Evolutionary conservation across 495 filamentous ascomycete species (phyloP), one percentile per base, ranked within the genome.

Genomic region (Aspergillus bridgeri): DNA sequence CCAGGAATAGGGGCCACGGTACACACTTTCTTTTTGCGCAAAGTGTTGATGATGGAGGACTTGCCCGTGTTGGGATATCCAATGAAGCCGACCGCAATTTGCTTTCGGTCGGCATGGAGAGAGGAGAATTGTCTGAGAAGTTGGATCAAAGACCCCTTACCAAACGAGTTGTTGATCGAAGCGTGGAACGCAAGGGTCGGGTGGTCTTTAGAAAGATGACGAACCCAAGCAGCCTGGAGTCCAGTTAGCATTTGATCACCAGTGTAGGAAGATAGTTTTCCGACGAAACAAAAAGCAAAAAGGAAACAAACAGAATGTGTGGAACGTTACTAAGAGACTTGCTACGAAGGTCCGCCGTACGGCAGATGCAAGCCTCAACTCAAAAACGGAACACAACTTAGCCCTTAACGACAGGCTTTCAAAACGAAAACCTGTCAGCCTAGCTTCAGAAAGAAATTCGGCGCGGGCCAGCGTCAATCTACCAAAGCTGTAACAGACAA

Each of bases 401-500:
- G 73, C 75, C 77, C 80, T 83, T 71, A 74, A 65, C 71, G 83
- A 84, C 68, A 61, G 62, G 71, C 73, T 68, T 76, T 76, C 94
- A 98, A 90, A 81, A 98, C 92, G 91, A 87, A 79, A 81, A 71
- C 78, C 69, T 72, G 73, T 85, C 89, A 88, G 81, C 79, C 83
- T 83, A 76, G 75, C 70, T 78, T 80, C 80, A 80, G 69, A 77
- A 81, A 71, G 81, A 82, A 72, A 59, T 69, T 75, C 78, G 84
- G 82, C 81, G 82, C 81, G 86, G 88, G 87, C 83, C 73, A 79
- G 80, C 83, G 78, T 87, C 77, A 70, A 85, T 98, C 81, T 98
- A 86, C 93, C 95, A 97, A 89, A 82, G 89, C 85, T 88, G 90
- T 98, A 98, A 98, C 94, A 92, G 93, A 89, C 83, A 71, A 53